Evolutionary conservation across 495 filamentous ascomycete genomes (phyloP).

Genomic region (Aspergillus indologenus): DNA sequence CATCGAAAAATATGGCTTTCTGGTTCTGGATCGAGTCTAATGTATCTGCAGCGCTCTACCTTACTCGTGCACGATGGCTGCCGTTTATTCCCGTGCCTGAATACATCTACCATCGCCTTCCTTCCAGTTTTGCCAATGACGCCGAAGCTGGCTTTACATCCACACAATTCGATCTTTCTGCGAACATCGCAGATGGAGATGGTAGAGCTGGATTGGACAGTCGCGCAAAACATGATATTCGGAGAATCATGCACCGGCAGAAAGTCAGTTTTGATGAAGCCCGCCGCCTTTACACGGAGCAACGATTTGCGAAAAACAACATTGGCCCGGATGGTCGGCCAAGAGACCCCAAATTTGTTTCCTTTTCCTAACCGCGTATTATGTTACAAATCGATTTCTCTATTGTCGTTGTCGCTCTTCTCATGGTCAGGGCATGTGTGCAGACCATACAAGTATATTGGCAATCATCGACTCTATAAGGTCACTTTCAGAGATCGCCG

Average conservation of each 20-base stretch:
- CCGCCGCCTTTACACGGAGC: constrained; percentile 75
- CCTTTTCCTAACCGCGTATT: constrained; percentile 64
- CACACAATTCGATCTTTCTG: constrained; percentile 71
- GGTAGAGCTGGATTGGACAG: constrained; percentile 75
- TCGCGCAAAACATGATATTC: constrained; percentile 71
- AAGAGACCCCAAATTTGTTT: constrained; percentile 91
- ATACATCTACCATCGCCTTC: constrained; percentile 69
- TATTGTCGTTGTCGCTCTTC: background rate
- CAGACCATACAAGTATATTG: background rate
- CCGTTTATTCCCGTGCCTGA: constrained; percentile 57
- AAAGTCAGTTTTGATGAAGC: constrained; percentile 87
- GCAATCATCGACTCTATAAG: background rate
- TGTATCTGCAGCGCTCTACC: constrained; percentile 59
- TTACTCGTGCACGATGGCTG: constrained; percentile 76
- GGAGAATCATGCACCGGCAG: constrained; percentile 80
- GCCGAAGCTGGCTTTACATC: constrained; percentile 82
- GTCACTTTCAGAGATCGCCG: background rate
- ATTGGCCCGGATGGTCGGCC: constrained; percentile 87
- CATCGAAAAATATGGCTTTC: constrained; percentile 1
- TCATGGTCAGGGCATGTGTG: background rate
- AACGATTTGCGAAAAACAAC: constrained; percentile 76
- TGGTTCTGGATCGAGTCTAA: constrained; percentile 12
- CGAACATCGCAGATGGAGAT: constrained; percentile 77
- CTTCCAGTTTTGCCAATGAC: constrained; percentile 70
- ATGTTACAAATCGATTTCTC: background rate